Conservation (phyloP, 139 green algal species). For the Haematococcus lacustris region DNA sequence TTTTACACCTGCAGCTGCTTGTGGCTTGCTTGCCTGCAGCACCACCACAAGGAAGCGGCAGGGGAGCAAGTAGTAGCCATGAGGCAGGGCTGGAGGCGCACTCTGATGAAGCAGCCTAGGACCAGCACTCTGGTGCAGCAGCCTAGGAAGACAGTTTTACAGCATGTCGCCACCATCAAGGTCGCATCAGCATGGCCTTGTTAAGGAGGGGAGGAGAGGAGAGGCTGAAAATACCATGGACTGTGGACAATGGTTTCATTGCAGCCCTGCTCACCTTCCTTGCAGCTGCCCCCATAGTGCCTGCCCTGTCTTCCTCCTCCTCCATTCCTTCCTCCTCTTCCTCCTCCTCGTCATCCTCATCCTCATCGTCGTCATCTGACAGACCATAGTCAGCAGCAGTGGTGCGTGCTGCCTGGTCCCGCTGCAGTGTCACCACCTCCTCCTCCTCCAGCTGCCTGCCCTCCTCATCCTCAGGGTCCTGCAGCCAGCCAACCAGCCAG, state of each 20-base stretch:
- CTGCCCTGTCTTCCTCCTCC: no score
- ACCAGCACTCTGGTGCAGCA: neutral
- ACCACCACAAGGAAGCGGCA: no score
- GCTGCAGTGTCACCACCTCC: conserved; percentile 68
- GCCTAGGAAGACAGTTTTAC: no score
- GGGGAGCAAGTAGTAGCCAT: no score
- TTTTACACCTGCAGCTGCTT: no score
- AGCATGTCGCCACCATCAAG: no score
- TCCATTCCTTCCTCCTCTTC: conserved; percentile 14
- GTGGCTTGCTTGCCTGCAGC: no score
- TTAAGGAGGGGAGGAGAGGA: neutral
- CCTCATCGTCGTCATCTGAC: conserved; percentile 29
- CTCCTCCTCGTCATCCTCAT: conserved; percentile 30
- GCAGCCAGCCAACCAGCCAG: neutral
- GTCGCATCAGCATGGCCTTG: neutral
- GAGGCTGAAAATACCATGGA: no score
- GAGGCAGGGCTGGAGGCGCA: no score
- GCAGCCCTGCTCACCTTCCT: neutral
- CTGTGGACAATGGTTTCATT: neutral
- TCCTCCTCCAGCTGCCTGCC: conserved; percentile 41
- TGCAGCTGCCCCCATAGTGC: conserved; percentile 9
- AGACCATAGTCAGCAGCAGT: conserved; percentile 58
- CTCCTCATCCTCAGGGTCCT: neutral
- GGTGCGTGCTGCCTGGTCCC: conserved; percentile 36
- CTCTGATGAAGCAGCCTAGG: no score